Evolutionary conservation across 164 flowering plant species (phyloP).

Genomic region (Vitis rupestris): DNA sequence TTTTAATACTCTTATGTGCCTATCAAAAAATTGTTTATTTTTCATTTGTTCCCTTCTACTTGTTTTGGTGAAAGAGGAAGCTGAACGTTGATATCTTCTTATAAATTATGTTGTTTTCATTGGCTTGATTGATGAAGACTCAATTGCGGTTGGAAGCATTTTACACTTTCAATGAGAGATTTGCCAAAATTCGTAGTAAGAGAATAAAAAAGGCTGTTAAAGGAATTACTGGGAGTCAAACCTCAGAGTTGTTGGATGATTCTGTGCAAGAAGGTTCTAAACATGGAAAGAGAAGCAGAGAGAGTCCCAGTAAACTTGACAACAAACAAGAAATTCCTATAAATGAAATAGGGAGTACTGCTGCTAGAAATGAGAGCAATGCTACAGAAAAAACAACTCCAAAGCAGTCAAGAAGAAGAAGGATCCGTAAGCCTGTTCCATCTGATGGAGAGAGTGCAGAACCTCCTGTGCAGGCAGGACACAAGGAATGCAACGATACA

Average conservation of each 20-base stretch:
- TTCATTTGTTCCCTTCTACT: neutral
- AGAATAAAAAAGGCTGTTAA: conserved; percentile 86
- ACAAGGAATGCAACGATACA: conserved; percentile 10
- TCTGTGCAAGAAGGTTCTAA: conserved; percentile 26
- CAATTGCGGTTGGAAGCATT: conserved; percentile 94
- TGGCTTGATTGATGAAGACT: conserved; percentile 52
- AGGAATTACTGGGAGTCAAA: conserved; percentile 57
- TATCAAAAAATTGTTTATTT: neutral
- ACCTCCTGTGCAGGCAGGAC: conserved; percentile 7
- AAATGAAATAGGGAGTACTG: conserved; percentile 17
- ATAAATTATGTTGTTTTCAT: conserved; percentile 9
- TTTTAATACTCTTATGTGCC: too few relatives aligned
- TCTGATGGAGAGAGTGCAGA: conserved; percentile 14
- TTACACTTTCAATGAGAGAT: conserved; percentile 91
- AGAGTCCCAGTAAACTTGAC: conserved; percentile 11
- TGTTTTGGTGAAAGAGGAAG: neutral
- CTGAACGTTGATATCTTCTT: neutral
- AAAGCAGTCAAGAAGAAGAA: conserved; percentile 30
- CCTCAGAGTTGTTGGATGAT: conserved; percentile 46
- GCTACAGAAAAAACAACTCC: conserved; percentile 16
- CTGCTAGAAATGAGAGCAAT: conserved; percentile 13
- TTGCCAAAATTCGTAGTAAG: conserved; percentile 94
- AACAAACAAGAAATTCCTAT: conserved; percentile 18
- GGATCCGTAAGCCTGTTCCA: conserved; percentile 10
- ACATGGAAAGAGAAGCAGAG: conserved; percentile 34